Conservation (phyloP, 2,329 filamentous ascomycete genomes). For the Beauveria pseudobassiana region DNA sequence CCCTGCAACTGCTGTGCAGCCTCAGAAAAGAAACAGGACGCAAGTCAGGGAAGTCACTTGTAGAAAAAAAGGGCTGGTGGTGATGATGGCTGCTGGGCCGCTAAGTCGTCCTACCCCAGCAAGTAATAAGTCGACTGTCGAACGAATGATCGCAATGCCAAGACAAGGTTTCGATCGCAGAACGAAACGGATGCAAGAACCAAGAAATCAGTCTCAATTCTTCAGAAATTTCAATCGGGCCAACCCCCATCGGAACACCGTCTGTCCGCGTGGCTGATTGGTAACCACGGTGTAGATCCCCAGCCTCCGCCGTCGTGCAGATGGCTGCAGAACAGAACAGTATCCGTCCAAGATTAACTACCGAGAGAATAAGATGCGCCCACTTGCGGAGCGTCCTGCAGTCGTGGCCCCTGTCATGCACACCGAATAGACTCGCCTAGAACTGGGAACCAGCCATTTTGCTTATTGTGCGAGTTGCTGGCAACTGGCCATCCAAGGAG, state of each 20-base stretch:
- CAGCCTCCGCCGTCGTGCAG: constrained; percentile 6
- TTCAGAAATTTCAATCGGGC: not conserved
- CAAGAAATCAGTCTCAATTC: not conserved
- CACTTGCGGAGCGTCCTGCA: constrained; percentile 2
- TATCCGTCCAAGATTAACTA: not conserved
- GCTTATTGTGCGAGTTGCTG: too few species aligned
- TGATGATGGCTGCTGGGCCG: not conserved
- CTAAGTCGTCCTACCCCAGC: not conserved
- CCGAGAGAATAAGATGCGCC: not conserved
- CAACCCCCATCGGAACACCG: not conserved
- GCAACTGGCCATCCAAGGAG: not conserved
- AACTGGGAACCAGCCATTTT: not conserved
- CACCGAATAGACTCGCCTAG: not conserved
- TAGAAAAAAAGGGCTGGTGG: not conserved
- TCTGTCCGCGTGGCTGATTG: constrained; percentile 3
- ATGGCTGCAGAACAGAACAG: not conserved
- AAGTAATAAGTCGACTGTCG: not conserved
- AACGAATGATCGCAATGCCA: not conserved
- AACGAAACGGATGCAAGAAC: not conserved
- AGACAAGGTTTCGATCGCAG: not conserved
- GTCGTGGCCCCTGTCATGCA: not conserved
- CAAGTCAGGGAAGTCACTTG: not conserved
- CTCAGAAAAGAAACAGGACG: not conserved
- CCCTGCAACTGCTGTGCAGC: not conserved
- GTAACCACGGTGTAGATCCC: not conserved